Percentiles rank a stretch among this genome's conserved stretches.
Conservation (phyloP, 2,329 filamentous ascomycete genomes). For the Phaeosphaeriaceae sp. region DNA sequence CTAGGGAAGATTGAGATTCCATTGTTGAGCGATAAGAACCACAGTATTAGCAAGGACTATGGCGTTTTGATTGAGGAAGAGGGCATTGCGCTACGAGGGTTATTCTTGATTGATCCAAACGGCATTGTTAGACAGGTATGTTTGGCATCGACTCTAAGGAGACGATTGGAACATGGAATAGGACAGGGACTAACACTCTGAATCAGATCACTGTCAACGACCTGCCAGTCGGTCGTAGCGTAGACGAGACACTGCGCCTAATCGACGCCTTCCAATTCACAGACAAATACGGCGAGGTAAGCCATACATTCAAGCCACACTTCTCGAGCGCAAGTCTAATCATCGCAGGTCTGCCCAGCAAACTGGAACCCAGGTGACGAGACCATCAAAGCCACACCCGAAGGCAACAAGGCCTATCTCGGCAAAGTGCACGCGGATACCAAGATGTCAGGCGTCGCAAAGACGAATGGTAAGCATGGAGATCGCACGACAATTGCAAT, state of each 20-base stretch:
- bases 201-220: slow-evolving; percentile 68
- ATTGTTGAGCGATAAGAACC: slow-evolving; percentile 67
- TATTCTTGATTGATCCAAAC: slow-evolving; percentile 71
- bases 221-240: slow-evolving; percentile 67
- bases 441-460: slow-evolving; percentile 40
- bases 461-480: slow-evolving; percentile 34
- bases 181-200: slow-evolving; percentile 12
- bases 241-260: slow-evolving; percentile 67
- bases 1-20: slow-evolving; percentile 67
- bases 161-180: neutral
- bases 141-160: no score
- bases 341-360: slow-evolving; percentile 46
- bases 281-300: slow-evolving; percentile 51
- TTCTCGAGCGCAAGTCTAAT: slow-evolving; percentile 3
- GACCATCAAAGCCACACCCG: slow-evolving; percentile 50
- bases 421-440: slow-evolving; percentile 45
- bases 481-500: neutral
- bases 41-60: slow-evolving; percentile 66
- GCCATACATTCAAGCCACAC: neutral
- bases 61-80: slow-evolving; percentile 69
- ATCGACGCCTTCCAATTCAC: slow-evolving; percentile 59
- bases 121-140: slow-evolving; percentile 60
- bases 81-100: slow-evolving; percentile 66
- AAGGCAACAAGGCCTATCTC: slow-evolving; percentile 49
- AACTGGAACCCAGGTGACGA: slow-evolving; percentile 52